Evolutionary conservation across 2,329 filamentous ascomycete species (phyloP).

Genomic region (Laburnicola sp.): DNA sequence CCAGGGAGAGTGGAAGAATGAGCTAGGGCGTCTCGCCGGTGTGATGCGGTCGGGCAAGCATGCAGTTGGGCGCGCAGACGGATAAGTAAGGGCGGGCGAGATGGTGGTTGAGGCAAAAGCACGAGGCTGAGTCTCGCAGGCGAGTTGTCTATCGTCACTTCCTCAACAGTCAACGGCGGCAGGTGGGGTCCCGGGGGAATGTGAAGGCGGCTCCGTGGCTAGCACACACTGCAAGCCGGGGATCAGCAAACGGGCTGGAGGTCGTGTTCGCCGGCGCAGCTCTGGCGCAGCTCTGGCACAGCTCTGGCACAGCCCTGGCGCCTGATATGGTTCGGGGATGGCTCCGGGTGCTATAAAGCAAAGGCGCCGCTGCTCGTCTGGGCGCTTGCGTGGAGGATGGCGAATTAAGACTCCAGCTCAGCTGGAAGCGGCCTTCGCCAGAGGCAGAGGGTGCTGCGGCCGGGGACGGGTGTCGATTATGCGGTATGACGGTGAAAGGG

Average conservation of each 20-base stretch:
- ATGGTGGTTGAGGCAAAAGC: conserved; percentile 11
- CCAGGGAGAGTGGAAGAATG: conserved; percentile 33
- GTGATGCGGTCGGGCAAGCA: conserved; percentile 28
- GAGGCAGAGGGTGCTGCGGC: conserved; percentile 3
- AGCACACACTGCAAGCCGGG: background rate
- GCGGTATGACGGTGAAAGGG: conserved; percentile 1
- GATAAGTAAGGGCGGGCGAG: conserved; percentile 18
- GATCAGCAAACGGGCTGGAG: conserved; percentile 3
- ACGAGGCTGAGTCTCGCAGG: conserved; percentile 19
- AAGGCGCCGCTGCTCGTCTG: conserved; percentile 1
- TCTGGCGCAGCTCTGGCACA: background rate
- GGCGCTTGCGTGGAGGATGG: conserved; percentile 5
- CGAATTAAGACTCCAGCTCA: conserved; percentile 1
- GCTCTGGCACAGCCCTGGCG: conserved; percentile 3
- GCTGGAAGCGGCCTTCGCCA: conserved; percentile 1
- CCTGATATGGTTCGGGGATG: background rate
- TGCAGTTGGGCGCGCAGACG: conserved; percentile 23
- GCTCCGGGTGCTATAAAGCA: conserved; percentile 1
- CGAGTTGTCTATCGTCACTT: conserved; percentile 4
- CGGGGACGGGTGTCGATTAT: background rate
- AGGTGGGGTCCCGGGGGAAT: background rate
- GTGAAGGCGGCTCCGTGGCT: no score
- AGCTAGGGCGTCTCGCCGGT: conserved; percentile 37
- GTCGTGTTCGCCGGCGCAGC: background rate
- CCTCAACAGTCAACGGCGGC: background rate